These are phyloP conservation scores for Arthonia radiata DNA, from an alignment of 495 filamentous ascomycete species.

Conservation along the genomic window DNA sequence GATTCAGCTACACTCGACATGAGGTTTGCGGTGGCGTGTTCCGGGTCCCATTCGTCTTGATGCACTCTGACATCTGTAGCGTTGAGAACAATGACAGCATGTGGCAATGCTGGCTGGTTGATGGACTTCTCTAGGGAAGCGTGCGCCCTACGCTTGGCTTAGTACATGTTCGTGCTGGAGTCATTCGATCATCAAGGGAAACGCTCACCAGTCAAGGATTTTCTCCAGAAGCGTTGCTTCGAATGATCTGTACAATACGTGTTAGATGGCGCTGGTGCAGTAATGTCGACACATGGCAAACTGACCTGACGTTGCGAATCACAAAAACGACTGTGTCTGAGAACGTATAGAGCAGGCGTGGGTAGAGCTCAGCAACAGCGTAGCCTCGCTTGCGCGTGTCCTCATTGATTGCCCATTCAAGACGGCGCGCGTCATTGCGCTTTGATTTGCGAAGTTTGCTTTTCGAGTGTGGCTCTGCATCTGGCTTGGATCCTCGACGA, in stretches of 20 bases:
- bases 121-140: constrained; percentile 23
- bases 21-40: constrained; percentile 18
- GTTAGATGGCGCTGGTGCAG: constrained; percentile 13
- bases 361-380: constrained; percentile 24
- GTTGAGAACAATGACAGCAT: constrained; percentile 29
- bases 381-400: constrained; percentile 16
- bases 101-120: constrained; percentile 29
- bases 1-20: constrained; percentile 7
- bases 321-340: constrained; percentile 15
- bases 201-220: too few species aligned
- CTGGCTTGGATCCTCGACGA: not conserved
- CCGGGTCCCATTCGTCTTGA: constrained; percentile 21
- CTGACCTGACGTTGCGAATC: constrained; percentile 6
- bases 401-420: constrained; percentile 20
- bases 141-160: constrained; percentile 15
- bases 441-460: constrained; percentile 1
- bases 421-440: constrained; percentile 2
- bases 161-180: too few species aligned
- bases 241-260: not conserved
- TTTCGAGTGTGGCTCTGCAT: not conserved
- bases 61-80: constrained; percentile 21
- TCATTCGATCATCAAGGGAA: too few species aligned
- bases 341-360: constrained; percentile 22
- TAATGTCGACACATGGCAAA: too few species aligned
- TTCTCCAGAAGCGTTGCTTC: too few species aligned